Evolutionary conservation across 768 basidiomycete species (phyloP).

Genomic region (Lactarius akahatsu): DNA sequence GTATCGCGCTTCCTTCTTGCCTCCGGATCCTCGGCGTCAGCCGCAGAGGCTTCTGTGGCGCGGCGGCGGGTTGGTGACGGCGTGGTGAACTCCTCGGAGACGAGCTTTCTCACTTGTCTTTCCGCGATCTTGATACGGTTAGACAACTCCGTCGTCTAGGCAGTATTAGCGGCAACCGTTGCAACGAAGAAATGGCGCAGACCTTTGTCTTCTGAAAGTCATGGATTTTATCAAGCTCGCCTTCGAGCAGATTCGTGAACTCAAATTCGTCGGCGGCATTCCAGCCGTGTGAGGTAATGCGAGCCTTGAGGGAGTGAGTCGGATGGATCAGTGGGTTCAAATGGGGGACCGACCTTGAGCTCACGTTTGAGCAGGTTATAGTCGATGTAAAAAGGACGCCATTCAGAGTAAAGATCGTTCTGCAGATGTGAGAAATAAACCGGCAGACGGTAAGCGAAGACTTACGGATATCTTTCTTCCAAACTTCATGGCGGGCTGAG

Average conservation of each 20-base stretch:
- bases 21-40: slow-evolving; percentile 30
- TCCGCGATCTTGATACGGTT: slow-evolving; percentile 81
- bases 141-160: slow-evolving; percentile 77
- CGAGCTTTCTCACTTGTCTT: slow-evolving; percentile 74
- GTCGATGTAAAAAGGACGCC: slow-evolving; percentile 87
- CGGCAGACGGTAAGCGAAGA: slow-evolving; percentile 22
- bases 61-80: slow-evolving; percentile 16
- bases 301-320: slow-evolving; percentile 36
- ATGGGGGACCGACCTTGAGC: slow-evolving; percentile 62
- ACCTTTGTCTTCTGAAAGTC: slow-evolving; percentile 92
- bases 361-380: slow-evolving; percentile 88
- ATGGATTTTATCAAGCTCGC: slow-evolving; percentile 91
- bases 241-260: slow-evolving; percentile 75
- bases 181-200: slow-evolving; percentile 21
- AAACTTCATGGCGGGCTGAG: slow-evolving; percentile 62
- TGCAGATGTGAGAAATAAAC: slow-evolving; percentile 34
- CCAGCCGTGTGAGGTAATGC: slow-evolving; percentile 64
- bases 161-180: background rate
- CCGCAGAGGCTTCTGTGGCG: slow-evolving; percentile 25
- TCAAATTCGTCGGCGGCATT: slow-evolving; percentile 74
- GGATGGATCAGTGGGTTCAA: background rate
- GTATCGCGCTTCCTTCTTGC: slow-evolving; percentile 45
- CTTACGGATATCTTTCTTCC: slow-evolving; percentile 72
- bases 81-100: slow-evolving; percentile 49
- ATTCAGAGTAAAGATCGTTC: slow-evolving; percentile 86